Conservation (phyloP, 495 filamentous ascomycete species). For the Neurospora sublineolata region DNA sequence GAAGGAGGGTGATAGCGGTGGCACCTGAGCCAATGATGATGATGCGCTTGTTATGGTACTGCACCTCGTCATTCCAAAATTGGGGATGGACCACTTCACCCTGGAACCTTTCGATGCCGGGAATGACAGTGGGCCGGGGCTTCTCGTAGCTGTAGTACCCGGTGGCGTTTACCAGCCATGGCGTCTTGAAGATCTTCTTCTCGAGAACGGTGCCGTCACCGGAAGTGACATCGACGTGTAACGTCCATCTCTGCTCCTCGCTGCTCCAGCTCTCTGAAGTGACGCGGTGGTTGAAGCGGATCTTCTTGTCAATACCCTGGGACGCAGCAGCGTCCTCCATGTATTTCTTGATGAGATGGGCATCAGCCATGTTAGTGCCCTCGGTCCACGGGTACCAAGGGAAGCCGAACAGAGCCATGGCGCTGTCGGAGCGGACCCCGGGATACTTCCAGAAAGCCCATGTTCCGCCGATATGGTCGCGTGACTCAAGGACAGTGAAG, state of each 20-base stretch:
- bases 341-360: conserved; percentile 48
- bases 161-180: conserved; percentile 50
- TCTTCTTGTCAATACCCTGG: conserved; percentile 50
- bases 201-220: conserved; percentile 26
- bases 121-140: conserved; percentile 44
- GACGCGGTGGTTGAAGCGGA: conserved; percentile 49
- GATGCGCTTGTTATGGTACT: conserved; percentile 39
- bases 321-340: conserved; percentile 46
- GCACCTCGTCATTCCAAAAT: conserved; percentile 45
- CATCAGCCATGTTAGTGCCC: conserved; percentile 49
- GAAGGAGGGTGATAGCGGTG: conserved; percentile 46
- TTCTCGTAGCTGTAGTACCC: conserved; percentile 60
- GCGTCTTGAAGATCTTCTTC: conserved; percentile 32
- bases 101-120: conserved; percentile 46
- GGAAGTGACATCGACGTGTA: conserved; percentile 35
- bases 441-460: conserved; percentile 67
- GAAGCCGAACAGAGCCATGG: conserved; percentile 58
- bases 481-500: conserved; percentile 53
- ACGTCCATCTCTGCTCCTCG: conserved; percentile 47
- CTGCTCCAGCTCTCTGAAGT: conserved; percentile 48
- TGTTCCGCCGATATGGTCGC: conserved; percentile 51
- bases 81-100: conserved; percentile 50
- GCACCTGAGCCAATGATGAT: conserved; percentile 47
- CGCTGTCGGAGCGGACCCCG: conserved; percentile 56
- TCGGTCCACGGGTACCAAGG: conserved; percentile 56